Evolutionary conservation across 2,329 filamentous ascomycete species (phyloP).

Genomic region (Ophidiomyces ophidiicola): DNA sequence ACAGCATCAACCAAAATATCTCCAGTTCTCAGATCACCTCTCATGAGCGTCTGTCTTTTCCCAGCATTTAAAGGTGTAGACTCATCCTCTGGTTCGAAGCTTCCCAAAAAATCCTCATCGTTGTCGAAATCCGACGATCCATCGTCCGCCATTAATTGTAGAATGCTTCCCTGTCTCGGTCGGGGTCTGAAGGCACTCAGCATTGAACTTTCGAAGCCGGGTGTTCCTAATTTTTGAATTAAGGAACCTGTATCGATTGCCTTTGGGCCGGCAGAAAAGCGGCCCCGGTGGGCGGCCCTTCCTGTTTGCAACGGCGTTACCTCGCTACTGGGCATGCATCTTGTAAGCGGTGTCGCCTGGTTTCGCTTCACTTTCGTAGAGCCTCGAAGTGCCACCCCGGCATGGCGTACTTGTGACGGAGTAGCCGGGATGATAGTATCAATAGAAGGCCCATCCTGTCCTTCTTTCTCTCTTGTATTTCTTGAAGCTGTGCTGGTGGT

Average conservation of each 20-base stretch:
- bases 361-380: conserved; percentile 2
- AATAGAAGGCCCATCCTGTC: not conserved
- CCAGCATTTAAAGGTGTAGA: conserved; percentile 33
- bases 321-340: not conserved
- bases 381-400: too few relatives aligned
- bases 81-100: conserved; percentile 34
- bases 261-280: conserved; percentile 9
- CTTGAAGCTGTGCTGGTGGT: not conserved
- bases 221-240: conserved; percentile 23
- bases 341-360: conserved; percentile 5
- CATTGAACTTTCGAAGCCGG: conserved; percentile 33
- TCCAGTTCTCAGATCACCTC: not conserved
- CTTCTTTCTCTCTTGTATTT: not conserved
- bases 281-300: conserved; percentile 1
- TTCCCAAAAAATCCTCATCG: conserved; percentile 33
- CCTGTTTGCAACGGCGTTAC: not conserved
- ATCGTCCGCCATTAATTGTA: conserved; percentile 35
- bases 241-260: conserved; percentile 12
- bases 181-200: conserved; percentile 35
- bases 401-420: too few relatives aligned
- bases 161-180: conserved; percentile 34
- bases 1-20: not conserved
- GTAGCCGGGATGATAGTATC: too few relatives aligned
- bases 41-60: conserved; percentile 24
- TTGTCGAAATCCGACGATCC: conserved; percentile 26